These are phyloP conservation scores for Ceratobasidium sp. DNA, from an alignment of 1,284 basidiomycete genomes.

Conservation along the genomic window DNA sequence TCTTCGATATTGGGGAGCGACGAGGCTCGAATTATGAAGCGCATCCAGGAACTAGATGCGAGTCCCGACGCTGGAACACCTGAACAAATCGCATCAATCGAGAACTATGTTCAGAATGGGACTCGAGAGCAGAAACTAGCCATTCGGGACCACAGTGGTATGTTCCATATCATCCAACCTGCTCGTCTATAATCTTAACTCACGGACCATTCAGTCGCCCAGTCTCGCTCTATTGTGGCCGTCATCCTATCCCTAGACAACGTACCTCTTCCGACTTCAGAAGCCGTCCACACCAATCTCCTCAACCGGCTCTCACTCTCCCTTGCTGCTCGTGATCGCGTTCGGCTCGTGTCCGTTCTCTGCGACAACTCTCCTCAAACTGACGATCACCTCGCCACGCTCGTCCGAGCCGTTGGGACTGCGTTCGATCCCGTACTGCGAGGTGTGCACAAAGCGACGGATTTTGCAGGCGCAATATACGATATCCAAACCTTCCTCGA, in stretches of 20 bases:
- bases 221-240: constrained; percentile 15
- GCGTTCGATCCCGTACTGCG: constrained; percentile 30
- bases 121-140: constrained; percentile 28
- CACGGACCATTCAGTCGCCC: not conserved
- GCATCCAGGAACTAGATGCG: constrained; percentile 19
- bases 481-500: constrained; percentile 32
- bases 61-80: constrained; percentile 16
- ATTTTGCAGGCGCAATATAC: constrained; percentile 24
- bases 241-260: constrained; percentile 16
- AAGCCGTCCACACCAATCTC: constrained; percentile 19
- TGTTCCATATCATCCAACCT: not conserved
- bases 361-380: not conserved
- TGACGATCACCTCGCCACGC: constrained; percentile 20
- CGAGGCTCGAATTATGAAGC: constrained; percentile 21
- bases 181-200: not conserved
- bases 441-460: constrained; percentile 18
- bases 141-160: constrained; percentile 25
- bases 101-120: constrained; percentile 21
- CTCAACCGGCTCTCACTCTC: constrained; percentile 24
- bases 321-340: constrained; percentile 15
- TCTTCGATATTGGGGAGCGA: constrained; percentile 28
- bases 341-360: constrained; percentile 17
- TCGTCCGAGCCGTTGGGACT: constrained; percentile 18
- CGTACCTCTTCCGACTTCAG: constrained; percentile 3
- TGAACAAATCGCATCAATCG: constrained; percentile 27